Conservation (phyloP, 106 monocot genomes). For the Allium fistulosum region DNA sequence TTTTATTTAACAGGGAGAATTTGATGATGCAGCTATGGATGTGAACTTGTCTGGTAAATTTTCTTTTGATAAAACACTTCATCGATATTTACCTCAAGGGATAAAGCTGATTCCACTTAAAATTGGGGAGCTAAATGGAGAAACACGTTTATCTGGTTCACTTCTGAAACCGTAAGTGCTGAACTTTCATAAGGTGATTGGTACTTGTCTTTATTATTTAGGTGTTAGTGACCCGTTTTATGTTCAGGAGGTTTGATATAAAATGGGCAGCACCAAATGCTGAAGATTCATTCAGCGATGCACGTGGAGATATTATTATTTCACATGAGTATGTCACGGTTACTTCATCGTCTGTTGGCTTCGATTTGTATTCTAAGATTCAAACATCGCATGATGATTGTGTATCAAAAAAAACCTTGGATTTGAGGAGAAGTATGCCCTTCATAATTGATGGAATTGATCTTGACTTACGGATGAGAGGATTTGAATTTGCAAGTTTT, state of each 20-base stretch:
- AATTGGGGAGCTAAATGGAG: slow-evolving; percentile 93
- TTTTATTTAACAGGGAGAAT: slow-evolving; percentile 57
- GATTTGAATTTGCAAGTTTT: slow-evolving; percentile 83
- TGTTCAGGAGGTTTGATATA: slow-evolving; percentile 91
- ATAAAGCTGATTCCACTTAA: slow-evolving; percentile 60
- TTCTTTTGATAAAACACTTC: slow-evolving; percentile 69
- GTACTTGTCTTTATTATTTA: not conserved
- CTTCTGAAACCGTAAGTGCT: slow-evolving; percentile 79
- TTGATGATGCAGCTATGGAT: slow-evolving; percentile 93
- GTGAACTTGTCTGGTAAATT: slow-evolving; percentile 84
- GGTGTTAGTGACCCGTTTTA: not conserved
- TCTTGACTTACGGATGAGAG: slow-evolving; percentile 84
- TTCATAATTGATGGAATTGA: slow-evolving; percentile 79
- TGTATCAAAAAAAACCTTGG: slow-evolving; percentile 13
- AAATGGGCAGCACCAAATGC: slow-evolving; percentile 97
- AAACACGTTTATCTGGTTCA: slow-evolving; percentile 87
- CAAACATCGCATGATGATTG: slow-evolving; percentile 66
- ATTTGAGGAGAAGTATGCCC: slow-evolving; percentile 35
- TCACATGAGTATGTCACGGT: slow-evolving; percentile 67
- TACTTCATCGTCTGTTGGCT: slow-evolving; percentile 78
- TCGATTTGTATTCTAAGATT: slow-evolving; percentile 74
- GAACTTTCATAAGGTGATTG: not conserved
- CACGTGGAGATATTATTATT: slow-evolving; percentile 88
- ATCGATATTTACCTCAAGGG: slow-evolving; percentile 56
- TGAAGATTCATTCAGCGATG: slow-evolving; percentile 92